phyloP scores from a whole-genome alignment of 1,284 basidiomycete genomes.

The Marasmius tenuissimus region DNA sequence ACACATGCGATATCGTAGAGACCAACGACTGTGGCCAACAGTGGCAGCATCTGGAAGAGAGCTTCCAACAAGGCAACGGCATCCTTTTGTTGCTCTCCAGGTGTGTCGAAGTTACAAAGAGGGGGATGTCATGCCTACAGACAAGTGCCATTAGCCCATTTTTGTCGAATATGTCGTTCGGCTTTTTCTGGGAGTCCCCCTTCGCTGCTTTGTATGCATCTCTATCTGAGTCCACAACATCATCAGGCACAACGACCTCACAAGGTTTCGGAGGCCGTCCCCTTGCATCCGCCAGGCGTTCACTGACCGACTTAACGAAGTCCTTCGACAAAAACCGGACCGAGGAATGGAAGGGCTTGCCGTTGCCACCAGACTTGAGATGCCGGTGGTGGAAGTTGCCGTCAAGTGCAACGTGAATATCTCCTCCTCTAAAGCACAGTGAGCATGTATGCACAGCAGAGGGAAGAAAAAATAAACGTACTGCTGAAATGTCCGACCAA shows the following conservation, averaged over 20 bases:
- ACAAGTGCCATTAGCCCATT: background rate
- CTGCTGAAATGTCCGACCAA: background rate
- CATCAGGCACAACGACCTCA: background rate
- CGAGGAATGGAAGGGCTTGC: background rate
- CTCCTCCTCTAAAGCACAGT: background rate
- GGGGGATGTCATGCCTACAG: background rate
- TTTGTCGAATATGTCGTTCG: background rate
- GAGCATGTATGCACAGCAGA: background rate
- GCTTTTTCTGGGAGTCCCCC: background rate
- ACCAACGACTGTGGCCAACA: background rate
- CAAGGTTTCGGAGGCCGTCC: background rate
- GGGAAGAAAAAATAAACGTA: background rate
- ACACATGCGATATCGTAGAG: background rate
- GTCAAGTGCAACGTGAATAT: background rate
- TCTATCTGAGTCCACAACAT: background rate
- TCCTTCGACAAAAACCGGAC: background rate
- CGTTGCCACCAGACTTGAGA: background rate
- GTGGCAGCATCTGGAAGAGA: background rate
- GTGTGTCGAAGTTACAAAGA: background rate
- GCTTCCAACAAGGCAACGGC: background rate
- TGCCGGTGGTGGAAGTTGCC: background rate
- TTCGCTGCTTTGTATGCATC: background rate
- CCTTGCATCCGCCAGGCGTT: background rate
- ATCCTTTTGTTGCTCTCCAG: background rate
- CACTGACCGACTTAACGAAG: background rate